A percentile compares a stretch with the other conserved stretches of the same genome.
Conservation (phyloP, 257 asterid species). For the Solanum neorickii region DNA sequence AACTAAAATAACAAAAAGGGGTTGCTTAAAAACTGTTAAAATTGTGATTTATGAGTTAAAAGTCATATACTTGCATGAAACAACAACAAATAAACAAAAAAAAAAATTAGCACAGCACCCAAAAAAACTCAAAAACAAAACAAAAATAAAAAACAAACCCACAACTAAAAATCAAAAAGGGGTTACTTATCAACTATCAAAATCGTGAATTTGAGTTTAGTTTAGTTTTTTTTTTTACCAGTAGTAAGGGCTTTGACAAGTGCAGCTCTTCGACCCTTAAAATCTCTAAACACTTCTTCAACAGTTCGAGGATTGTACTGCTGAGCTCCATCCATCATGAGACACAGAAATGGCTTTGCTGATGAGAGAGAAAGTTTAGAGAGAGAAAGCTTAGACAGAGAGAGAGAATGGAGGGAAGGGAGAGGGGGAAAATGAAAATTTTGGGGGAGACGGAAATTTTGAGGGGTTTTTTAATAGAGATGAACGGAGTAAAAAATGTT, state of each 20-base stretch:
- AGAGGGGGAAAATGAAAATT: background rate
- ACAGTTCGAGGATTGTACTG: slow-evolving; percentile 25
- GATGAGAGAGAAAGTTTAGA: background rate
- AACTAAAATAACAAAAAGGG: background rate
- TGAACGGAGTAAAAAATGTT: background rate
- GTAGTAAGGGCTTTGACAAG: slow-evolving; percentile 29
- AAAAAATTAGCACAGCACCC: background rate
- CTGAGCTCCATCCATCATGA: slow-evolving; percentile 13
- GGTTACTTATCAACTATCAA: background rate
- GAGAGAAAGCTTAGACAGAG: background rate
- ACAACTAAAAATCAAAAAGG: background rate
- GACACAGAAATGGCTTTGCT: background rate
- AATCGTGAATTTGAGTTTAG: background rate
- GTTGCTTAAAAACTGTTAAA: background rate
- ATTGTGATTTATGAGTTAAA: background rate
- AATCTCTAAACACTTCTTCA: slow-evolving; percentile 29
- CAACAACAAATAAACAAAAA: background rate
- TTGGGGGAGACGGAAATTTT: background rate
- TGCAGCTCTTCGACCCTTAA: slow-evolving; percentile 33
- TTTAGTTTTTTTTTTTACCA: background rate
- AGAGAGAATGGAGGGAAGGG: background rate
- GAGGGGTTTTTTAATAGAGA: background rate
- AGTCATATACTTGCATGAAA: background rate
- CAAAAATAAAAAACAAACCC: background rate
- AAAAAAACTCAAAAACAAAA: background rate